phyloP scores from a whole-genome alignment of 2,329 filamentous ascomycete species.

The Sordariomycetes sp. region DNA sequence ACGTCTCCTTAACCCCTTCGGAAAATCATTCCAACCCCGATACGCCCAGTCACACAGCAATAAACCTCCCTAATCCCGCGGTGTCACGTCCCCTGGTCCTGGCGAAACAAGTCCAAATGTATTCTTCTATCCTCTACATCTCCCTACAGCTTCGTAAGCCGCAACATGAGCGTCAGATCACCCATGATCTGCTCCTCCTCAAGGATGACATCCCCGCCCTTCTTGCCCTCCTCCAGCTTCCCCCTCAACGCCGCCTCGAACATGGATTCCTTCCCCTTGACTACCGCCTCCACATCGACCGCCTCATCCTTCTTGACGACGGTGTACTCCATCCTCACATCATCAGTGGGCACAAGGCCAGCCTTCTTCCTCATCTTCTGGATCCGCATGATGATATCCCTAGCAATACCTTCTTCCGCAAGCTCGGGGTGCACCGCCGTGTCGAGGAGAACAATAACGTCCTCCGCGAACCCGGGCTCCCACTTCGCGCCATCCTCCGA shows the following conservation, averaged over 20 bases:
- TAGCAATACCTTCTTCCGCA: conserved; percentile 73
- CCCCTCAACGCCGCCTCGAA: conserved; percentile 70
- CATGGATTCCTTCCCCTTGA: conserved; percentile 50
- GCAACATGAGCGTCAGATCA: conserved; percentile 66
- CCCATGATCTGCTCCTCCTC: conserved; percentile 81
- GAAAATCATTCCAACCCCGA: too few species aligned
- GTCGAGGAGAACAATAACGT: conserved; percentile 80
- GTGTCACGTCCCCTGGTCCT: too few species aligned
- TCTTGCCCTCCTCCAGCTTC: conserved; percentile 43
- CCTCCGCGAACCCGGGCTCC: conserved; percentile 12
- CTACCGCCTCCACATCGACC: conserved; percentile 57
- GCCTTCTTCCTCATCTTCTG: conserved; percentile 92
- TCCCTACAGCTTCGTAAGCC: conserved; percentile 57
- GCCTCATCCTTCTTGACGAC: conserved; percentile 68
- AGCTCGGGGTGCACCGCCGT: conserved; percentile 71
- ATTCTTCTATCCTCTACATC: neutral
- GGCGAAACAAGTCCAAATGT: neutral
- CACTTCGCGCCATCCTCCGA: conserved; percentile 17
- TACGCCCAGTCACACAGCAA: too few species aligned
- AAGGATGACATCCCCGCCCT: conserved; percentile 55
- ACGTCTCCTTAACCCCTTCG: too few species aligned
- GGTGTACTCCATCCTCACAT: conserved; percentile 87
- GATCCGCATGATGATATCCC: conserved; percentile 87
- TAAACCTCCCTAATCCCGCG: too few species aligned
- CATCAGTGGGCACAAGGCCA: conserved; percentile 79